Evolutionary conservation across 108 stramenopile genomes (phyloP), one percentile per base, ranked within the genome.

Genomic region (Nitzschia sp.): DNA sequence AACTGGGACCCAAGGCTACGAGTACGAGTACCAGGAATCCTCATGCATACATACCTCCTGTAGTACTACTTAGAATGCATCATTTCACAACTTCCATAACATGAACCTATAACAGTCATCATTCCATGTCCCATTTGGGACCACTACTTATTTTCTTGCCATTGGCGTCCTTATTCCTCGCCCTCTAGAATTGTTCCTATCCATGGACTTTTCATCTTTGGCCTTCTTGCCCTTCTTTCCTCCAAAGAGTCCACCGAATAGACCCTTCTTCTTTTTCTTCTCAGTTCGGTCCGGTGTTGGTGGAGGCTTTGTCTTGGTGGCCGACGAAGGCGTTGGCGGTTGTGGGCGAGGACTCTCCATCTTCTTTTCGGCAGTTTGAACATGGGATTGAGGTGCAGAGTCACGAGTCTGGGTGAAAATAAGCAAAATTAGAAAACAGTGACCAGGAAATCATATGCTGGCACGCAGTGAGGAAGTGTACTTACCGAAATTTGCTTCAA

Each of bases 241-340:
- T 40, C 79, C 76, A 70, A 90, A 90, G 20, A 91, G 78, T 14
- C 83, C 83, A 21, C 76, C 73, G 48, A 91, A 83, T 43, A 91
- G 40, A 21, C 90, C 85, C 73, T 91, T 91, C 72, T 91, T 91
- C 75, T 91, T 91, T 64, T 91, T 89, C 55, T 86, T 86, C 22
- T 73, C 72, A 7, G 50, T 43, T 39, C 37, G 34, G 11, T 71
- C 70, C 9, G 64, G 51, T n/a, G 54, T 67, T 20, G 69, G 69
- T 17, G 69, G 53, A 57, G 71, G 46, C 29, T 52, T 66, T 2
- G 42, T 43, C 25, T 48, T 65, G 8, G 25, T 29, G 0, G 72
- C 15, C 20, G 70, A 71, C 46, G 46, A 17, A 57, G 63, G 54
- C 26, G 72, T 73, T 1, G 53, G 11, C 3, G 46, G 56, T 50